Base-by-base conservation (phyloP, 768 basidiomycete genomes). In the Phaffia tasmanica region DNA sequence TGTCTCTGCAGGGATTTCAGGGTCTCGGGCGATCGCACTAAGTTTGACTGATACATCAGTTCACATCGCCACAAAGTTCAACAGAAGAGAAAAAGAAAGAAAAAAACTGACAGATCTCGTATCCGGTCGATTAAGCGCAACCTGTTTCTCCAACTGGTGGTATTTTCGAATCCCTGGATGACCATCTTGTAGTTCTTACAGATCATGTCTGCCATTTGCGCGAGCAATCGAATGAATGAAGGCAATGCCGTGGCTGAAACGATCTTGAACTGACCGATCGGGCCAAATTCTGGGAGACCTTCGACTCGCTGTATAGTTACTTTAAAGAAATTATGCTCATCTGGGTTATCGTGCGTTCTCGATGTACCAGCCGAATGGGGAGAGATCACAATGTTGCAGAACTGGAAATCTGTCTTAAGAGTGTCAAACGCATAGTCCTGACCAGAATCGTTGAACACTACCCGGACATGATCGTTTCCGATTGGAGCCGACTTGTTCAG, bases 381-480 rank as follows among this genome's bases (percentile, higher is more conserved):
- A 73, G 95, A 89, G 74, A 99, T 86, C 73, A 99, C 86, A 73
- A 99, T 89, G 78, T 98, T 98, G 73, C 97, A 84, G 73, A 94
- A 97, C 74, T 97, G 93, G 80, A 94, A 99, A 73, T 89, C 85
- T 11, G 94, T 94, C 27, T 82, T 78, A 64, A 99, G 81, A 8
- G 93, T 98, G 77, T 95, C 89, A 74, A 97, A 95, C 61, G 79
- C 82, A 77, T 95, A 98, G 8, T 77, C 76, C 29, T 77, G 72
- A n/a, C 93, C 93, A 15, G 90, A 90, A 74, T 98, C 94, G 78
- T 99, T 99, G 88, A 90, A 99, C 69, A 99, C 83, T 76, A 99
- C 91, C 65, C 91, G 86, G 71, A 97, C 88, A 67, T 83, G 89
- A 78, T 97, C 94, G 76, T 99, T 99, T 47, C 95, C 95, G 63